Percentiles rank a stretch among this genome's conserved stretches.
These are phyloP conservation scores for Epithemia pelagica DNA, from an alignment of 108 stramenopile genomes.

Conservation along the genomic window DNA sequence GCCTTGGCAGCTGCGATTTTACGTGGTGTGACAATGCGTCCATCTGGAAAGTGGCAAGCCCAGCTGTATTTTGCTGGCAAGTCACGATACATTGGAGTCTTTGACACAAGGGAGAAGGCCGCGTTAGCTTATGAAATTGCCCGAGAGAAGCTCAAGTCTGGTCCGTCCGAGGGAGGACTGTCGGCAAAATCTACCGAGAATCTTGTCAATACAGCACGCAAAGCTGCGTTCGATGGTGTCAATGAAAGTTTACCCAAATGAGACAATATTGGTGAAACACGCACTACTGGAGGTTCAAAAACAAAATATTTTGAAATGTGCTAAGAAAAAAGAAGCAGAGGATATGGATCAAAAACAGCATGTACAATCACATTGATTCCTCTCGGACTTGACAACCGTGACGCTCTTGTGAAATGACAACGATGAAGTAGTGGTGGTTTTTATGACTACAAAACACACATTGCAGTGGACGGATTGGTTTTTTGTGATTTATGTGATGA, in stretches of 20 bases:
- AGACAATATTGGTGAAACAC: no score
- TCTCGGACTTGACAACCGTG: no score
- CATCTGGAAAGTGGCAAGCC: conserved; percentile 87
- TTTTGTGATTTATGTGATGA: no score
- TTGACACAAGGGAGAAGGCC: conserved; percentile 68
- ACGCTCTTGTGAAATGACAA: no score
- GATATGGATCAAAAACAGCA: no score
- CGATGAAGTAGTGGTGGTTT: no score
- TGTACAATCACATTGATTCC: no score
- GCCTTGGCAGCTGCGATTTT: conserved; percentile 63
- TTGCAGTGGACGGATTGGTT: no score
- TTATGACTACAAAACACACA: no score
- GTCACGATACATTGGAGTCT: conserved; percentile 79
- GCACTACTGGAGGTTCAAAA: no score
- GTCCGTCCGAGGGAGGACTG: conserved; percentile 23
- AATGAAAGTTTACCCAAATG: conserved; percentile 33
- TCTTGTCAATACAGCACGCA: conserved; percentile 65
- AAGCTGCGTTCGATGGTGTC: conserved; percentile 82
- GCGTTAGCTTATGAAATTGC: conserved; percentile 76
- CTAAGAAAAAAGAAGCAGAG: no score
- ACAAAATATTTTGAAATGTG: no score
- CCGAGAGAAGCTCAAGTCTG: conserved; percentile 53
- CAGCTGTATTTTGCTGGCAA: conserved; percentile 82
- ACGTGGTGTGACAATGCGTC: conserved; percentile 76
- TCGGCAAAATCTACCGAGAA: conserved; percentile 54